Percentiles rank a stretch among this genome's conserved stretches.
Evolutionary conservation across 257 asterid species (phyloP).

Genomic region (Fraxinus americana): DNA sequence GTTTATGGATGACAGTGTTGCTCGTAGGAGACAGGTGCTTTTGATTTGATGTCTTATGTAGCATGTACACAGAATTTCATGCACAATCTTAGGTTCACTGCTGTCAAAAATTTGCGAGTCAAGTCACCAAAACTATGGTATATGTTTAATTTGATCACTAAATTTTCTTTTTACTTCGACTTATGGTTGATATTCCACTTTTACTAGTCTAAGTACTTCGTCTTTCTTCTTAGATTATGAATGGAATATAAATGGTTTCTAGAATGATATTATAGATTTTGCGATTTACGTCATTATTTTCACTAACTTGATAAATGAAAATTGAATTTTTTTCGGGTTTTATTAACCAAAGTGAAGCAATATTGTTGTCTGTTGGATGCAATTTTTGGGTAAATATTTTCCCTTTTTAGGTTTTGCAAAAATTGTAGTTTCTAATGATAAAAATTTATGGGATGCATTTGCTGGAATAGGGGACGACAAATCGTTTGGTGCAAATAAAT

Average conservation of each 20-base stretch:
- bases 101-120: neutral
- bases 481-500: neutral
- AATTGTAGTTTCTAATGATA: neutral
- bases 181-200: neutral
- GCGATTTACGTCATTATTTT: no score
- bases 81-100: slow-evolving; percentile 28
- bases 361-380: no score
- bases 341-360: no score
- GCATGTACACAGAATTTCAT: slow-evolving; percentile 35
- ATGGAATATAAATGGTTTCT: no score
- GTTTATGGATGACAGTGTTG: slow-evolving; percentile 7
- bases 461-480: neutral
- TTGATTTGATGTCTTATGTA: slow-evolving; percentile 12
- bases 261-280: no score
- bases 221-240: neutral
- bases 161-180: neutral
- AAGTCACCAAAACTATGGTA: neutral
- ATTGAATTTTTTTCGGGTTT: no score
- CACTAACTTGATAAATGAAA: no score
- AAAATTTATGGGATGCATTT: neutral
- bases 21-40: slow-evolving; percentile 8
- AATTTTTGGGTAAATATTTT: neutral
- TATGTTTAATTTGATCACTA: neutral
- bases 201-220: neutral
- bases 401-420: no score